Evolutionary conservation across 805 yeast species (phyloP), one percentile per base, ranked within the genome.

Genomic region (Monosporozyma unispora): DNA sequence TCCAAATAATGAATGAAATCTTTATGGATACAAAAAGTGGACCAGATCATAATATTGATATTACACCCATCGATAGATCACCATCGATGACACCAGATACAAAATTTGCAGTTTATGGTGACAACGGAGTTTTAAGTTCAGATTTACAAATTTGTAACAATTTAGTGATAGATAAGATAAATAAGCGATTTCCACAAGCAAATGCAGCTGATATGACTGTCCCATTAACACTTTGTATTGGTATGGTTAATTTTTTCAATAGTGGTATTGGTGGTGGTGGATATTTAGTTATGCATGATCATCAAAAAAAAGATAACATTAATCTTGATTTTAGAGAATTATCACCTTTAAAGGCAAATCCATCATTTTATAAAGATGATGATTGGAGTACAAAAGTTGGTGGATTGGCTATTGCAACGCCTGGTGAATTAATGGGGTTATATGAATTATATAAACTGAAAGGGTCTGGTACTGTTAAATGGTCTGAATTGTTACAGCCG

Each of bases 221-320:
- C 2, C 84, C 96, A 0, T 85, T 87, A 11, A 87, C 95, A 0
- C 71, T 91, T 27, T 91, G 99, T 61, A 80, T 91, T 29, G 98
- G 98, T 2, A 75, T 86, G 48, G 68, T 87, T 21, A 86, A 87
- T 61, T 81, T 88, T 54, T 87, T 84, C 69, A 82, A 83, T 50
- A 82, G 95, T 1, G 96, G 97, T 0, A 82, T 91, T 41, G 96
- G 97, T 7, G 98, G 98, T 4, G 98, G 99, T 9, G 87, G 85
- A 0, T 88, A 78, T 57, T 83, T 85, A 42, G 76, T 1, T 54
- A 50, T 48, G 54, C 64, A 47, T 23, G 38, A 40, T 14, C 50
- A 39, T 21, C 48, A 62, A 41, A 69, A 73, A 11, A 73, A 75
- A 7, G 73, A 75, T 1, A 77, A 83, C 1, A 54, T 83, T 2